Evolutionary conservation across 2,329 filamentous ascomycete genomes (phyloP).

Genomic region (Apiospora arundinis): DNA sequence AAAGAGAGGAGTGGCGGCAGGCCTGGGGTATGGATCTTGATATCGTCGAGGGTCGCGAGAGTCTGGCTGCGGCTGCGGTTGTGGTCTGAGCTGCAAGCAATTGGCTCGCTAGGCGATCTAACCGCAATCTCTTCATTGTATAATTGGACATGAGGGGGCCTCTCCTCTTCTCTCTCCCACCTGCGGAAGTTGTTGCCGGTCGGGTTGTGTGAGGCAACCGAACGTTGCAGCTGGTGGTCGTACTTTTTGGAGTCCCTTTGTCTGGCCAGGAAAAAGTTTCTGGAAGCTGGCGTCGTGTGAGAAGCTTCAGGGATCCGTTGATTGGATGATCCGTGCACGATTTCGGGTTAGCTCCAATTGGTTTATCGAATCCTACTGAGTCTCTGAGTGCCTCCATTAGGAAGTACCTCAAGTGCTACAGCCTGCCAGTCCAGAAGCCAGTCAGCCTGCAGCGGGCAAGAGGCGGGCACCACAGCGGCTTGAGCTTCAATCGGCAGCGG

Average conservation of each 20-base stretch:
- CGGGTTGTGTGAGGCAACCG: conserved; percentile 16
- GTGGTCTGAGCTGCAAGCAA: conserved; percentile 56
- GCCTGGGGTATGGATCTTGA: conserved; percentile 21
- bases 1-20: conserved; percentile 26
- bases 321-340: conserved; percentile 17
- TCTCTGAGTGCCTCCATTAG: too few relatives aligned
- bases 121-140: conserved; percentile 66
- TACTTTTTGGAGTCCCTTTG: conserved; percentile 14
- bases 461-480: too few relatives aligned
- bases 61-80: conserved; percentile 48
- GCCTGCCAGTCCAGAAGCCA: too few relatives aligned
- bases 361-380: neutral
- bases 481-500: neutral
- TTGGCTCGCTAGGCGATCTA: conserved; percentile 66
- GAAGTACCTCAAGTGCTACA: neutral
- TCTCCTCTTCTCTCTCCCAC: conserved; percentile 18
- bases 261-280: conserved; percentile 28
- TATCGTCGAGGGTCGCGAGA: conserved; percentile 26
- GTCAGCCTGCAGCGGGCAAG: too few relatives aligned
- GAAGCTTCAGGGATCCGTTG: conserved; percentile 19
- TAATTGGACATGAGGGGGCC: neutral
- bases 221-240: conserved; percentile 14
- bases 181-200: conserved; percentile 25
- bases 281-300: conserved; percentile 24
- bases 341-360: conserved; percentile 3